Conservation (phyloP, 352 stramenopile genomes). For the Globisporangium recalcitrans region DNA sequence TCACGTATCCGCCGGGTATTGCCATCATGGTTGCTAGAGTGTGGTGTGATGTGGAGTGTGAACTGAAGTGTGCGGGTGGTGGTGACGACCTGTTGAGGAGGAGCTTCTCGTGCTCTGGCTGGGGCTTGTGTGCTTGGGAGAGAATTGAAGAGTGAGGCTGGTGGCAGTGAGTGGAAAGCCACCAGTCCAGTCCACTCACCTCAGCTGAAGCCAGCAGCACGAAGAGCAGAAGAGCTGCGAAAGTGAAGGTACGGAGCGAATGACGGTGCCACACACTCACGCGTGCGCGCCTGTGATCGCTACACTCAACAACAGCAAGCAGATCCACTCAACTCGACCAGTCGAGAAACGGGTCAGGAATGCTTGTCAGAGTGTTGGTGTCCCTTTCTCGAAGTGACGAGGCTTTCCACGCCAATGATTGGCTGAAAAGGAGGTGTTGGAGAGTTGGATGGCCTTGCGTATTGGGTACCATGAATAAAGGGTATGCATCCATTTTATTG, state of each 20-base stretch:
- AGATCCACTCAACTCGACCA: background rate
- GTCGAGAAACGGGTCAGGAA: too few relatives aligned
- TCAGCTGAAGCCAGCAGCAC: background rate
- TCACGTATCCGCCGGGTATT: conserved; percentile 9
- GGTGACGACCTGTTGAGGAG: background rate
- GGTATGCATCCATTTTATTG: too few relatives aligned
- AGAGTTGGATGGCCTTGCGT: background rate
- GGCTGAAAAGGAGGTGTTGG: background rate
- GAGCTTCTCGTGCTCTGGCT: background rate
- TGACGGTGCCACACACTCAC: background rate
- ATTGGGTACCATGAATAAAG: background rate
- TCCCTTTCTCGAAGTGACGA: background rate
- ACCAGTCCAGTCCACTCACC: background rate
- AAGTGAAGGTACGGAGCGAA: conserved; percentile 7
- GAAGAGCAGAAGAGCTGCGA: background rate
- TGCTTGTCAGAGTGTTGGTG: background rate
- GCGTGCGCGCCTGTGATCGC: background rate
- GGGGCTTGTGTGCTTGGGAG: background rate
- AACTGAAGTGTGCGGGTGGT: background rate
- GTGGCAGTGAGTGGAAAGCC: background rate
- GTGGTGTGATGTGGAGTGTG: background rate
- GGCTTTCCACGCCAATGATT: background rate
- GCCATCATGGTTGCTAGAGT: conserved; percentile 4
- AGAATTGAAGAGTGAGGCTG: background rate
- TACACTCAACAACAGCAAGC: conserved; percentile 1